Evolutionary conservation across 2,329 filamentous ascomycete species (phyloP), one percentile per base, ranked within the genome.

Genomic region (Colletotrichum horii): DNA sequence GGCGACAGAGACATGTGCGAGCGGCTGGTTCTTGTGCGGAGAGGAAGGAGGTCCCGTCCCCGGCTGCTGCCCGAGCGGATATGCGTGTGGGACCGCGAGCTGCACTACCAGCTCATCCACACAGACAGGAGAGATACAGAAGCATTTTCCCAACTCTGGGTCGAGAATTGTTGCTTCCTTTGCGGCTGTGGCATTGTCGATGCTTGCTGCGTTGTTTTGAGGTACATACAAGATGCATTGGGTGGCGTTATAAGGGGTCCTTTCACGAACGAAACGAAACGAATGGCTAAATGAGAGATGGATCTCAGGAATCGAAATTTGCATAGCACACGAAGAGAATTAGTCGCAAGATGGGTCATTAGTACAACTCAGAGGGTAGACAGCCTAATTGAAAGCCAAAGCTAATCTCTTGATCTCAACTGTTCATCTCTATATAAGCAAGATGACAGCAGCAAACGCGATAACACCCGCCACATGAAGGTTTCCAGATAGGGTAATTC

Each of bases 21-120:
- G 83, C 64, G 96, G 95, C 6, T 98, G 96, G 96, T 94, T 91
- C 78, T 78, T 98, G 89, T 90, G 92, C 88, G 79, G 91, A 83
- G 71, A 87, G 15, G 86, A 85, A 4, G 89, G 85, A 0, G 90
- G 90, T n/a, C 86, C 89, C 0, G 91, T 93, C 0, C 92, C 95
- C 0, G 96, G 95, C 8, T 98, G 96, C 83, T 98, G 96, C 87
- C 96, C 96, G 0, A 89, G 85, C 56, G 94, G 95, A 3, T 98
- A 93, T 83, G 84, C 84, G 5, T 98, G 95, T 84, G 95, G 94
- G 1, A 88, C 89, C 24, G 90, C 89, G 26, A 95, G 93, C 82
- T 97, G 95, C 84, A 93, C 92, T 34, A 89, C 91, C 7, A 83
- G 82, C 52, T 87, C 85, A 65, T 88, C 85, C 9, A 88, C 87